phyloP scores from a whole-genome alignment of 2,329 filamentous ascomycete species.

The Sclerotinia spermophila region DNA sequence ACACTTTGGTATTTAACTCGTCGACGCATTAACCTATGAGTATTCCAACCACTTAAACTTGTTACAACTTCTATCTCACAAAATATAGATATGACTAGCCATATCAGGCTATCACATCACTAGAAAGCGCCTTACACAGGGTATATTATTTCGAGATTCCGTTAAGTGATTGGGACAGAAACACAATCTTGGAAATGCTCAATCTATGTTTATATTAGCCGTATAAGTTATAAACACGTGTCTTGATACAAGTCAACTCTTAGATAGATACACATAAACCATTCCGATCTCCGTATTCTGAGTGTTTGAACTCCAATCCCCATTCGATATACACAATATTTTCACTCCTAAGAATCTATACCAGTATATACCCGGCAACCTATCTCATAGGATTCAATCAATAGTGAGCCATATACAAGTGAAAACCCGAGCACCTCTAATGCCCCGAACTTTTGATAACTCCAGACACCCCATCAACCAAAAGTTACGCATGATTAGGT shows the following conservation, averaged over 20 bases:
- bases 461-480: not conserved
- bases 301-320: not conserved
- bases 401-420: not conserved
- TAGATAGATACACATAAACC: not conserved
- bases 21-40: not conserved
- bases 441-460: rapidly evolving
- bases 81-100: not conserved
- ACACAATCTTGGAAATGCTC: no score
- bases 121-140: rapidly evolving
- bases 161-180: not conserved
- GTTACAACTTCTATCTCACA: not conserved
- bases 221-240: not conserved
- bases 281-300: not conserved
- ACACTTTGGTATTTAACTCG: no score
- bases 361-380: not conserved
- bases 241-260: not conserved
- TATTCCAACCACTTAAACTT: not conserved
- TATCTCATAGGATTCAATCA: not conserved
- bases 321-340: not conserved
- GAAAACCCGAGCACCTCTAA: rapidly evolving
- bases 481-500: no score
- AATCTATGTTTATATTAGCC: not conserved
- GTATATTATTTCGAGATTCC: not conserved
- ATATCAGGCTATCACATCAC: not conserved
- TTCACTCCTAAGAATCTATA: not conserved